phyloP scores from a whole-genome alignment of 768 basidiomycete species.

The Termitomyces heimii region DNA sequence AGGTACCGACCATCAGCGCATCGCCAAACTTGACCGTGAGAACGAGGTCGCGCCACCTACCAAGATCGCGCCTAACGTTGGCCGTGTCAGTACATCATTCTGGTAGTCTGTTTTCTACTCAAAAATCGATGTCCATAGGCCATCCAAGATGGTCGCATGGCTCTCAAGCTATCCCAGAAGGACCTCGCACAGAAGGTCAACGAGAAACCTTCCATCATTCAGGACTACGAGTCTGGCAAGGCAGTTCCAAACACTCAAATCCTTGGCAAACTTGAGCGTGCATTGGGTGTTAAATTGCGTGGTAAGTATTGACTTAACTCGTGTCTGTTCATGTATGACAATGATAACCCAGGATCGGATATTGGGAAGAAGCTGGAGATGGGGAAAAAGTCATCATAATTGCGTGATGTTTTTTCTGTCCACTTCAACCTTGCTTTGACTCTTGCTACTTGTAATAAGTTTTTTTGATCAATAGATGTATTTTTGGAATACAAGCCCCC shows the following conservation, averaged over 20 bases:
- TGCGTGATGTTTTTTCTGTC: constrained; percentile 23
- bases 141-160: constrained; percentile 75
- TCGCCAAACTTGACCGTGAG: constrained; percentile 91
- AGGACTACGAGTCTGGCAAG: constrained; percentile 86
- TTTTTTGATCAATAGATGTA: constrained; percentile 9
- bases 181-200: constrained; percentile 91
- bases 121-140: constrained; percentile 39
- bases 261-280: constrained; percentile 83
- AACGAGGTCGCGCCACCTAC: constrained; percentile 93
- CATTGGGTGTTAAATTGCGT: constrained; percentile 82
- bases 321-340: background rate
- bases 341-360: constrained; percentile 46
- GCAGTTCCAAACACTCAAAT: constrained; percentile 86
- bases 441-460: constrained; percentile 19
- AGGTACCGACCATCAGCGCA: constrained; percentile 92
- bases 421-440: constrained; percentile 22
- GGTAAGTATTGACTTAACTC: constrained; percentile 40
- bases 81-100: constrained; percentile 45
- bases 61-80: constrained; percentile 68
- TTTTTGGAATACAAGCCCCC: background rate
- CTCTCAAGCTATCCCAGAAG: constrained; percentile 81
- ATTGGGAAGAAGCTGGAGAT: constrained; percentile 86
- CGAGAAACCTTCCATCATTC: constrained; percentile 83
- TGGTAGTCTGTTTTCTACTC: background rate
- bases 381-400: constrained; percentile 61